A percentile compares a stretch with the other conserved stretches of the same genome.
These are phyloP conservation scores for Diaporthe sp. DNA, from an alignment of 2,329 filamentous ascomycete species.

Conservation along the genomic window DNA sequence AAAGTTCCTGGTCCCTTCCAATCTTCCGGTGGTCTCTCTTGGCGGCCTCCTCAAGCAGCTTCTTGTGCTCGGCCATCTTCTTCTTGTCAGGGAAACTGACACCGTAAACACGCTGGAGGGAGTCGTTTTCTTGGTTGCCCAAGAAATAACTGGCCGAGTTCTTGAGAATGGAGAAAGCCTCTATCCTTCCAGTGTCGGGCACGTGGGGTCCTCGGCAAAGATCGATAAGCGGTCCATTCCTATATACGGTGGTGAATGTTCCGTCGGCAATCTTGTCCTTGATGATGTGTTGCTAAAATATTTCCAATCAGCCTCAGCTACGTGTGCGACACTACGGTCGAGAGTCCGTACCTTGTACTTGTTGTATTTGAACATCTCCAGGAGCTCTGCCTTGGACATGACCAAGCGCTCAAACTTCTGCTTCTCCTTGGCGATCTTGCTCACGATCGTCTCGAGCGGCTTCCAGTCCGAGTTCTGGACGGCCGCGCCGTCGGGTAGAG, in stretches of 20 bases:
- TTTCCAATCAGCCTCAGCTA: slow-evolving; percentile 1
- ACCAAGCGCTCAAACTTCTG: slow-evolving; percentile 93
- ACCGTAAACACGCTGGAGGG: slow-evolving; percentile 95
- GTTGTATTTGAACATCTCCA: slow-evolving; percentile 98
- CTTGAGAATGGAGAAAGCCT: slow-evolving; percentile 95
- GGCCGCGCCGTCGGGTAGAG: slow-evolving; percentile 76
- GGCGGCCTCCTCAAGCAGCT: slow-evolving; percentile 96
- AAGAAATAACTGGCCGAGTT: slow-evolving; percentile 81
- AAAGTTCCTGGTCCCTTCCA: slow-evolving; percentile 94
- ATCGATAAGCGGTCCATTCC: slow-evolving; percentile 94
- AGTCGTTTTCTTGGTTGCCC: slow-evolving; percentile 93
- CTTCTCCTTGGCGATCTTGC: slow-evolving; percentile 94
- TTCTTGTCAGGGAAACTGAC: slow-evolving; percentile 98
- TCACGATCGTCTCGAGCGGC: slow-evolving; percentile 83
- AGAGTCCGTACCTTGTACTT: slow-evolving; percentile 79
- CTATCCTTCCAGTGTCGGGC: slow-evolving; percentile 91
- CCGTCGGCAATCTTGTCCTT: slow-evolving; percentile 91
- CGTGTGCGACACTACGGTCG: neutral
- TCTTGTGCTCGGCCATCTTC: slow-evolving; percentile 90
- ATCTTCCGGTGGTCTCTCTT: slow-evolving; percentile 96
- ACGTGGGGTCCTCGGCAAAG: slow-evolving; percentile 96
- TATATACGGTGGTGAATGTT: slow-evolving; percentile 93
- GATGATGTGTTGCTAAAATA: slow-evolving; percentile 87
- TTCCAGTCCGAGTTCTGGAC: slow-evolving; percentile 87
- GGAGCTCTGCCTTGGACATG: slow-evolving; percentile 89